Evolutionary conservation across 2,329 filamentous ascomycete species (phyloP), one percentile per base, ranked within the genome.

Genomic region (Alternaria arbusti): DNA sequence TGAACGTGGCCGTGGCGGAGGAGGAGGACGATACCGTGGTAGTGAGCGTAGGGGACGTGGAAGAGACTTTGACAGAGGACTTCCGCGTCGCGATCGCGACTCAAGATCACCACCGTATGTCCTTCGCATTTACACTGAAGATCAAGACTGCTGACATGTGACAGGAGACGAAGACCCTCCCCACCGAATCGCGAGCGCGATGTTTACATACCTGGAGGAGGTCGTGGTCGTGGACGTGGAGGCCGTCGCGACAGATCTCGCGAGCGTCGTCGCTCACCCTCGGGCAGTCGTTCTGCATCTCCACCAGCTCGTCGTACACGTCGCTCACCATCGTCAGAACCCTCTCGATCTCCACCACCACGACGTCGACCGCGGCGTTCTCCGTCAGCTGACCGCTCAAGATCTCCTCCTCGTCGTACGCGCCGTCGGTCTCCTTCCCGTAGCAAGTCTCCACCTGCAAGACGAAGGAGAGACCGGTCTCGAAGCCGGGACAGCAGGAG

Each of bases 191-290:
- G 86, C 32, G 84, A 85, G 57, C 81, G 82, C 61, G 87, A 90
- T 74, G 84, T 85, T 26, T 90, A 89, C 71, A 82, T 88, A 40
- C 88, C 88, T 15, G 72, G 79, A 22, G 82, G 82, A 13, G 70
- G 80, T 22, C 46, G 82, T 50, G 73, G 80, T 64, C 70, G 67
- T 60, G 71, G 71, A 73, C 81, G 76, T 64, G 72, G 70, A 55
- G 68, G 70, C 71, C 81, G 70, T 74, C 82, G 75, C 30, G 74
- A 76, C 50, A 71, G 72, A 40, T 74, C 74, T 60, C 74, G 67
- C 59, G 70, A 72, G n/a, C 74, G 74, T 30, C 75, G 75, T 54
- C 79, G 76, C 60, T 78, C 77, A 55, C 74, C 71, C 30, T 75
- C 79, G 11, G 70, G 65, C 54, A 74, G 51, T 60, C 61, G 61